Evolutionary conservation across 2,329 filamentous ascomycete species (phyloP), one percentile per base, ranked within the genome.

Genomic region (Colletotrichum gloeosporioides): DNA sequence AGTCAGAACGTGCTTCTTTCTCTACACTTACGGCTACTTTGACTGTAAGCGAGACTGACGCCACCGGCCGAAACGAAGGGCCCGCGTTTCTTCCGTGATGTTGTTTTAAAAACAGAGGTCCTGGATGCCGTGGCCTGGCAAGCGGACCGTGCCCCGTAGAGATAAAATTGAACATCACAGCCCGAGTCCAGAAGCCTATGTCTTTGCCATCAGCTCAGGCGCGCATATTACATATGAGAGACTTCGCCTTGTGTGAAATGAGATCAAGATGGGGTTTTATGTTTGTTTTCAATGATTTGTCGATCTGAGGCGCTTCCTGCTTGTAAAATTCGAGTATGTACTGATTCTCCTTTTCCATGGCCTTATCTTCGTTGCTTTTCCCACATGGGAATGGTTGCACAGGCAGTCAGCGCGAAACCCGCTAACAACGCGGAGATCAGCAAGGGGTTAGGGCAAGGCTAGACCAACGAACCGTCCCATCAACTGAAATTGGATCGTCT

Each of bases 221-320:
- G 10, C 44, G 18, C 13, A 22, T 12, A 13, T 22, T 49, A 2
- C 5, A 10, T 13, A 0, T 53, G 10, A 22, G n/a, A 53, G n/a
- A 22, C 2, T 49, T 53, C 8, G n/a, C 18, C 9, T 53, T 53
- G 10, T n/a, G 44, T 2, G 12, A 22, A 53, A 53, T 22, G 44
- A 53, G 4, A 4, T 8, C 10, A 49, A 49, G 10, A 49, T 4
- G 6, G 18, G 44, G 5, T 13, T 49, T 22, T 6, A 22, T 53
- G 10, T 22, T 10, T 36, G 15, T 2, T 53, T 22, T 22, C 10
- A 53, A 22, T n/a, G 0, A 7, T 13, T 7, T 53, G 6, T 53
- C 2, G 4, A n/a, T n/a, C 16, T n/a, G 3, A 49, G 9, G 3
- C 9, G 5, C n/a, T 12, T 12, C 5, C 12, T 12, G 39, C 0